Evolutionary conservation across 2,329 filamentous ascomycete genomes (phyloP).

Genomic region (Talaromyces sp.): DNA sequence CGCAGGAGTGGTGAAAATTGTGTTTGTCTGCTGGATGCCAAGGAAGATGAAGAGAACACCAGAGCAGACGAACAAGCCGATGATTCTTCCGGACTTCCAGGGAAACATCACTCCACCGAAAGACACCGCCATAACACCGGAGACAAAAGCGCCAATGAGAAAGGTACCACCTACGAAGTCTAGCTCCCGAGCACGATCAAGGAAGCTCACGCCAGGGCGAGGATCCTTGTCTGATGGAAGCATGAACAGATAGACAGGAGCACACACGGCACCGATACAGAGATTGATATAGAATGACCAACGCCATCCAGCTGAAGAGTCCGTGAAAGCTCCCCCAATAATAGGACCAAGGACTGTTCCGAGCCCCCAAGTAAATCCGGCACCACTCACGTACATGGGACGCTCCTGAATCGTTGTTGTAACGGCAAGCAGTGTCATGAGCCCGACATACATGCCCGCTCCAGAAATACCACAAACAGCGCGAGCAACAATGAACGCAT

Average conservation of each 20-base stretch:
- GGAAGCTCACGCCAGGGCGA: background rate
- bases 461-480: constrained; percentile 34
- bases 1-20: constrained; percentile 42
- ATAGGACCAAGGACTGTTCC: constrained; percentile 39
- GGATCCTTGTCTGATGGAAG: constrained; percentile 17
- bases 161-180: constrained; percentile 47
- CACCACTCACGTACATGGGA: constrained; percentile 32
- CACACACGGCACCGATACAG: background rate
- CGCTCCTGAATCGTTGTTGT: constrained; percentile 22
- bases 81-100: constrained; percentile 46
- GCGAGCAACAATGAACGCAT: constrained; percentile 46
- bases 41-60: constrained; percentile 46
- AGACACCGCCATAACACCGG: constrained; percentile 47
- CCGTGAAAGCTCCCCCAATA: constrained; percentile 37
- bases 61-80: constrained; percentile 48
- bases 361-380: constrained; percentile 34
- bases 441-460: constrained; percentile 31
- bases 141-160: constrained; percentile 37
- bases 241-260: constrained; percentile 1
- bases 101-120: constrained; percentile 49
- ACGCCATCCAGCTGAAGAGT: constrained; percentile 29
- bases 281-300: constrained; percentile 34
- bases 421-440: constrained; percentile 28
- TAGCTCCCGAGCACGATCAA: background rate
- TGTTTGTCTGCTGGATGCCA: constrained; percentile 42